A percentile compares a stretch with the other conserved stretches of the same genome.
phyloP scores from a whole-genome alignment of 2,329 filamentous ascomycete species.

The Alternaria consortialis region DNA sequence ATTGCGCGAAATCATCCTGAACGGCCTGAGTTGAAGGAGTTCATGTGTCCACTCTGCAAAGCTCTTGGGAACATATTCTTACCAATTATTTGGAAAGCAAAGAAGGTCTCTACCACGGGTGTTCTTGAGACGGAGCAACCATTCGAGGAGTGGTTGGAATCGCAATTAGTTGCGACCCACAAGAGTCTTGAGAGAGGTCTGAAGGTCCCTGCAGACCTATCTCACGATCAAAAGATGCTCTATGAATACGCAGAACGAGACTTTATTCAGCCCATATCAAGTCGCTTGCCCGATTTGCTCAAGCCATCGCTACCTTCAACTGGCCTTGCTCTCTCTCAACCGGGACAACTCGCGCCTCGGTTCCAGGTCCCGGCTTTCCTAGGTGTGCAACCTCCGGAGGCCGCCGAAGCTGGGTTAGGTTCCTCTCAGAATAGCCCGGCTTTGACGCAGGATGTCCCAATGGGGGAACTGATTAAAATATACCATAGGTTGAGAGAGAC shows the following conservation, averaged over 20 bases:
- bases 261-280: slow-evolving; percentile 61
- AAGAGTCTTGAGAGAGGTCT: slow-evolving; percentile 52
- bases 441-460: slow-evolving; percentile 34
- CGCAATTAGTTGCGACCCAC: slow-evolving; percentile 62
- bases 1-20: slow-evolving; percentile 96
- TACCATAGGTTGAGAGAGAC: slow-evolving; percentile 67
- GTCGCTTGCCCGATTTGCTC: slow-evolving; percentile 48
- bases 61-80: slow-evolving; percentile 94
- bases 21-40: slow-evolving; percentile 79
- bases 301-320: slow-evolving; percentile 32
- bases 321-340: slow-evolving; percentile 19
- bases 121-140: slow-evolving; percentile 66
- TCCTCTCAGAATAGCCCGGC: slow-evolving; percentile 34
- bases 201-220: slow-evolving; percentile 36
- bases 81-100: slow-evolving; percentile 93
- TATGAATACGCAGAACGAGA: slow-evolving; percentile 61
- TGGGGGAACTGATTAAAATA: slow-evolving; percentile 61
- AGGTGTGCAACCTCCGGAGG: slow-evolving; percentile 34
- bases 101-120: slow-evolving; percentile 83
- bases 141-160: slow-evolving; percentile 75
- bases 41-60: slow-evolving; percentile 96
- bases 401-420: slow-evolving; percentile 32
- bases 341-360: slow-evolving; percentile 21
- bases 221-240: slow-evolving; percentile 59
- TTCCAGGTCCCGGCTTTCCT: slow-evolving; percentile 47